These are phyloP conservation scores for Lodderomyces margitis DNA, from an alignment of 1,139 yeast genomes.

Conservation along the genomic window DNA sequence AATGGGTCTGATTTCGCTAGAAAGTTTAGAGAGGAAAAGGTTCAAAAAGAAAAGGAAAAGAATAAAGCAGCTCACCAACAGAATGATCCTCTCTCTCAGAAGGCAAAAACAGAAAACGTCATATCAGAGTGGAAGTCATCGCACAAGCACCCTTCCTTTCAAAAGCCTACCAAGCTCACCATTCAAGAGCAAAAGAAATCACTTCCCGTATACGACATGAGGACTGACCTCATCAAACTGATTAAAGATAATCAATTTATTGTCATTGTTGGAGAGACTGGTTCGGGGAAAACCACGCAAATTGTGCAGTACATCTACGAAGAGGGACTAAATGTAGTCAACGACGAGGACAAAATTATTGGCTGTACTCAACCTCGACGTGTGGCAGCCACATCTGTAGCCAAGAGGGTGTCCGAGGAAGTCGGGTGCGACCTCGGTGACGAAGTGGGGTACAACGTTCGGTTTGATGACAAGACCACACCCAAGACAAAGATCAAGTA, in stretches of 20 bases:
- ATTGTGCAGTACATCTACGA: conserved; percentile 40
- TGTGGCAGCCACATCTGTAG: conserved; percentile 94
- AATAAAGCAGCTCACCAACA: conserved; percentile 39
- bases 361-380: conserved; percentile 95
- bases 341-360: conserved; percentile 34
- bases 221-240: conserved; percentile 55
- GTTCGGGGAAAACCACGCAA: conserved; percentile 47
- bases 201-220: conserved; percentile 70
- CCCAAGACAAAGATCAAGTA: conserved; percentile 61
- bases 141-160: conserved; percentile 37
- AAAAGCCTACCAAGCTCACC: conserved; percentile 45
- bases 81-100: conserved; percentile 42
- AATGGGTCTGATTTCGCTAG: conserved; percentile 70
- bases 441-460: conserved; percentile 81
- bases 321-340: conserved; percentile 29
- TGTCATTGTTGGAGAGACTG: conserved; percentile 50
- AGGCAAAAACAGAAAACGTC: conserved; percentile 8
- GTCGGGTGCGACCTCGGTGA: conserved; percentile 68
- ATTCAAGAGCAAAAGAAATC: conserved; percentile 66
- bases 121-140: conserved; percentile 21
- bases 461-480: conserved; percentile 77
- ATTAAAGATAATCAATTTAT: conserved; percentile 48
- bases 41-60: conserved; percentile 49
- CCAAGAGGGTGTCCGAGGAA: conserved; percentile 84
- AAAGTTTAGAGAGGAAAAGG: conserved; percentile 61